Conservation (phyloP, 257 asterid species). For the Przewalskia tangutica region DNA sequence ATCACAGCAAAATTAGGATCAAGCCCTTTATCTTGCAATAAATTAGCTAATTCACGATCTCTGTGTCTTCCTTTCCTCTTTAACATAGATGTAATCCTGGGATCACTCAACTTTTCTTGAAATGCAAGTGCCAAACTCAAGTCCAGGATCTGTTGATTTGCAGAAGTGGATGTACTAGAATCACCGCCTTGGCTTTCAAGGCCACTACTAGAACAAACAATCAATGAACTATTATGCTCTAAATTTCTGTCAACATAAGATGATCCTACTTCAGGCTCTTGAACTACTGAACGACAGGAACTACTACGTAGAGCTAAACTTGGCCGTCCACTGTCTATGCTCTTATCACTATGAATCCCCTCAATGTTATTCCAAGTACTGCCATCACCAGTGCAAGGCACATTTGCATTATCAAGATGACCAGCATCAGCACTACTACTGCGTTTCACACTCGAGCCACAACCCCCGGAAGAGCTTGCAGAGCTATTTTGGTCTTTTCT, state of each 20-base stretch:
- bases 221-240: constrained; percentile 57
- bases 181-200: constrained; percentile 90
- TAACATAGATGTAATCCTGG: constrained; percentile 78
- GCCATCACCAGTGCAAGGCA: constrained; percentile 61
- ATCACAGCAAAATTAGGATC: constrained; percentile 99
- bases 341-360: constrained; percentile 79
- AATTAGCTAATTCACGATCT: constrained; percentile 72
- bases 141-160: constrained; percentile 65
- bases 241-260: constrained; percentile 58
- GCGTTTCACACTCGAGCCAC: constrained; percentile 96
- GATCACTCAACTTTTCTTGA: constrained; percentile 87
- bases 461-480: constrained; percentile 93
- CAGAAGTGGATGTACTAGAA: constrained; percentile 79
- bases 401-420: constrained; percentile 58
- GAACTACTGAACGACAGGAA: constrained; percentile 83
- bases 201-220: constrained; percentile 88
- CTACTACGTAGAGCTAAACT: constrained; percentile 75
- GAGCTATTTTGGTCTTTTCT: constrained; percentile 83
- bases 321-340: constrained; percentile 93
- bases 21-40: constrained; percentile 90
- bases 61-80: constrained; percentile 72
- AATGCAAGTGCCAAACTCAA: constrained; percentile 87
- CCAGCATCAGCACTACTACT: constrained; percentile 99
- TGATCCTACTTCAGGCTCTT: constrained; percentile 90
- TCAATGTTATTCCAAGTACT: constrained; percentile 77